These are phyloP conservation scores for Manihot esculenta DNA, from an alignment of 441 rosid species.

Conservation along the genomic window DNA sequence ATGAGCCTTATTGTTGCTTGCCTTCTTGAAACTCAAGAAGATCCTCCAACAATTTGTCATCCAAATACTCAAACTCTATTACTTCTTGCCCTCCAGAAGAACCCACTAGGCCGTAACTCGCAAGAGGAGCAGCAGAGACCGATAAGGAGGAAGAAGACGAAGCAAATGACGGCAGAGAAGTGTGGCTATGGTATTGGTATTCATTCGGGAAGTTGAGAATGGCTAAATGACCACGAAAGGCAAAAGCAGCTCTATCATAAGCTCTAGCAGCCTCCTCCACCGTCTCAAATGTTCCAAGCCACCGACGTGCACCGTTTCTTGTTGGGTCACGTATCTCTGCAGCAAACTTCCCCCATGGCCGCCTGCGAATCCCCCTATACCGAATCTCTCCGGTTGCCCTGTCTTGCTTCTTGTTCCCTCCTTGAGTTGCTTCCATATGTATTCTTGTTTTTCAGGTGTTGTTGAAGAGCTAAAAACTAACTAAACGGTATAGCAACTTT, in stretches of 20 bases:
- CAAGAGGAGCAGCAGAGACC: background rate
- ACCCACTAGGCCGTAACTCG: constrained; percentile 10
- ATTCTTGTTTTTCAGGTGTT: background rate
- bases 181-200: constrained; percentile 31
- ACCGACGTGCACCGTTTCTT: constrained; percentile 63
- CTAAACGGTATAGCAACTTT: background rate
- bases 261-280: constrained; percentile 83
- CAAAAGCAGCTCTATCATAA: constrained; percentile 68
- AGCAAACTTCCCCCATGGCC: constrained; percentile 84
- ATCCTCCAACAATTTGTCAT: constrained; percentile 70
- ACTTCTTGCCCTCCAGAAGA: constrained; percentile 33
- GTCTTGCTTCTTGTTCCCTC: constrained; percentile 10
- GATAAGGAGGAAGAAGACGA: constrained; percentile 10
- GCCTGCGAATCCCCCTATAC: constrained; percentile 62
- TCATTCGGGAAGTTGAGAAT: constrained; percentile 81
- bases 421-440: constrained; percentile 27
- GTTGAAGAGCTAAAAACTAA: background rate
- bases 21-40: constrained; percentile 41
- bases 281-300: constrained; percentile 75
- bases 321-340: constrained; percentile 85
- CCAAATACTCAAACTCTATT: constrained; percentile 72
- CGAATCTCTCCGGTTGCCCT: constrained; percentile 34
- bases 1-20: background rate
- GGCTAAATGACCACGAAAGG: constrained; percentile 64
- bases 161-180: background rate